Evolutionary conservation across 2,329 filamentous ascomycete genomes (phyloP).

Genomic region (Neurospora crassa): DNA sequence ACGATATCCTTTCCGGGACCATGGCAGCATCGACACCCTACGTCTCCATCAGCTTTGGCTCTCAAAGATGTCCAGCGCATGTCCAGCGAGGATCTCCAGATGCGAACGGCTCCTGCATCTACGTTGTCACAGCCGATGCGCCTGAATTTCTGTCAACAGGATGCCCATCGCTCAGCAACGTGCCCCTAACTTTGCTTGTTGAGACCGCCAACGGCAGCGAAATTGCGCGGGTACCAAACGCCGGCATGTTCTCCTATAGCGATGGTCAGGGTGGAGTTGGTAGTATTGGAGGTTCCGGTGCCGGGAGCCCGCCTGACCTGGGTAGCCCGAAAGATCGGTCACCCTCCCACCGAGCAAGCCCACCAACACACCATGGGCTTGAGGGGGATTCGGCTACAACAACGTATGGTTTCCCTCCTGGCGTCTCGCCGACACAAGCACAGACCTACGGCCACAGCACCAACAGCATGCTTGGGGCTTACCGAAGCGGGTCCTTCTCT

Average conservation of each 20-base stretch:
- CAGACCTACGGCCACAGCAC: slow-evolving; percentile 28
- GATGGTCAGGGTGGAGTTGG: slow-evolving; percentile 18
- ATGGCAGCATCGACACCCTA: slow-evolving; percentile 45
- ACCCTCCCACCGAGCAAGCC: slow-evolving; percentile 35
- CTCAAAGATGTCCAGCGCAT: slow-evolving; percentile 59
- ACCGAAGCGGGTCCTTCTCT: slow-evolving; percentile 41
- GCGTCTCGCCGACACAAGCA: slow-evolving; percentile 35
- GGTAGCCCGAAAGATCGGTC: slow-evolving; percentile 33
- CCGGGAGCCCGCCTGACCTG: slow-evolving; percentile 28
- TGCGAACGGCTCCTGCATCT: slow-evolving; percentile 51
- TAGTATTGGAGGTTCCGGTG: slow-evolving; percentile 18
- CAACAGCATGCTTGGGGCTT: slow-evolving; percentile 46
- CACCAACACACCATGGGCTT: slow-evolving; percentile 22
- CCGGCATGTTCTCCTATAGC: slow-evolving; percentile 36
- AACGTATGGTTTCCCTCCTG: slow-evolving; percentile 46
- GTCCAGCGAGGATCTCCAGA: slow-evolving; percentile 53
- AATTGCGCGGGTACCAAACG: slow-evolving; percentile 37
- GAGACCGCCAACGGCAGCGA: slow-evolving; percentile 43
- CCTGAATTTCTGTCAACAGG: slow-evolving; percentile 49
- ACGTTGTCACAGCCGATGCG: slow-evolving; percentile 62
- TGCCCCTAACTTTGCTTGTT: slow-evolving; percentile 45
- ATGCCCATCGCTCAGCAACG: slow-evolving; percentile 35
- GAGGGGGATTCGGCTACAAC: slow-evolving; percentile 38
- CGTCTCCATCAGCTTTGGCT: slow-evolving; percentile 68
- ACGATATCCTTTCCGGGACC: slow-evolving; percentile 48